Evolutionary conservation across 306 rosid genomes (phyloP), one percentile per base, ranked within the genome.

Genomic region (Inga leiocalycina): DNA sequence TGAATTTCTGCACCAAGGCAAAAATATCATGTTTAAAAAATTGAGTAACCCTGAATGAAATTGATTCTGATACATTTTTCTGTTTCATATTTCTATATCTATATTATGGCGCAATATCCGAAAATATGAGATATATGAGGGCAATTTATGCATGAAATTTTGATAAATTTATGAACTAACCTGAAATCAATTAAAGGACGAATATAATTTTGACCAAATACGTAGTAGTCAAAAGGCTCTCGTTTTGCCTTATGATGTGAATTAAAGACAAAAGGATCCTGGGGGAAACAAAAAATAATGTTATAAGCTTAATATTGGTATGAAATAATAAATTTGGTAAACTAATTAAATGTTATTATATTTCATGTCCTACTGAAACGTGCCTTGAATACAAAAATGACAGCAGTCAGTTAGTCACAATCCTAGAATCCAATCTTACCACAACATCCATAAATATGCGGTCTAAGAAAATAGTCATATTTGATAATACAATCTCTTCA

Each of bases 401-500:
- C 1, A 57, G 13, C 9, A n/a, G 19, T 64, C 43, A 39, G 6
- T 39, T 39, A 39, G 6, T 39, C 19, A 65, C 20, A 65, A 46
- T 41, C 78, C 71, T 27, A 77, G 71, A 77, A 75, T 51, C 41
- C 74, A 82, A 72, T 71, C 80, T 77, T 89, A 95, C 99, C 94
- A 85, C 91, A 76, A 96, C 97, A 89, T 96, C 99, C 89, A 88
- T 84, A 84, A 89, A 83, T 75, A 92, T 48, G 49, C 97, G 97
- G 87, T 96, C 99, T 68, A 96, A 75, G 8, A 83, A 88, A 76
- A 88, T 91, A 82, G 84, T 74, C 98, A 96, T 96, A 89, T 93
- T 94, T 64, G 96, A 90, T 76, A 93, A 77, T 72, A 93, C 91
- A 82, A 76, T 83, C 88, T 92, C 97, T 78, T 88, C 88, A 35